Percentiles rank a stretch among this genome's conserved stretches.
Conservation (phyloP, 2,329 filamentous ascomycete species). For the Exophiala sp. region DNA sequence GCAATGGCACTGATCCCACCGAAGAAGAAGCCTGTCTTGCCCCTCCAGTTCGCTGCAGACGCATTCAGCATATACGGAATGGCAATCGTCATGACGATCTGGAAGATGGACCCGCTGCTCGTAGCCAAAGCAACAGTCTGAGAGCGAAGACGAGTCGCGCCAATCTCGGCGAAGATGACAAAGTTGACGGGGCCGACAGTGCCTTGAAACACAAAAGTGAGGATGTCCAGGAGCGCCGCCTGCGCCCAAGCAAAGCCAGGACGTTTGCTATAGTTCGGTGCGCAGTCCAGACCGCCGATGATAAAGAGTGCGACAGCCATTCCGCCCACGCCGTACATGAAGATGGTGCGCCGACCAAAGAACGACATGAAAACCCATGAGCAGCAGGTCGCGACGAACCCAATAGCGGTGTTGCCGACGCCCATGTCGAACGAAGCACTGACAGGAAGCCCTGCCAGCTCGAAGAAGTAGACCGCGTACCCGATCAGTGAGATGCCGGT, state of each 20-base stretch:
- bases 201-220: slow-evolving; percentile 54
- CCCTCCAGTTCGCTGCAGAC: slow-evolving; percentile 33
- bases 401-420: slow-evolving; percentile 50
- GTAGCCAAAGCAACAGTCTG: slow-evolving; percentile 55
- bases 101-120: slow-evolving; percentile 49
- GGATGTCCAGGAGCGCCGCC: slow-evolving; percentile 42
- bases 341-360: slow-evolving; percentile 32
- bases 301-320: slow-evolving; percentile 40
- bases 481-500: slow-evolving; percentile 41
- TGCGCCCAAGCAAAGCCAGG: slow-evolving; percentile 30
- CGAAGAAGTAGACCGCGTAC: slow-evolving; percentile 59
- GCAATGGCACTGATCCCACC: slow-evolving; percentile 53
- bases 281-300: slow-evolving; percentile 32
- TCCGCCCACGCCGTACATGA: slow-evolving; percentile 54
- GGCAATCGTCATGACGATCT: slow-evolving; percentile 46
- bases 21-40: slow-evolving; percentile 56
- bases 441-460: slow-evolving; percentile 37
- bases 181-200: slow-evolving; percentile 54
- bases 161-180: slow-evolving; percentile 50
- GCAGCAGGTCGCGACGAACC: slow-evolving; percentile 46
- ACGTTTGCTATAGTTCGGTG: slow-evolving; percentile 29
- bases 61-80: slow-evolving; percentile 33
- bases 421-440: slow-evolving; percentile 37
- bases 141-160: slow-evolving; percentile 50
- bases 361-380: slow-evolving; percentile 63